A percentile compares a stretch with the other conserved stretches of the same genome.
These are phyloP conservation scores for Tilletia walkeri DNA, from an alignment of 1,284 basidiomycete genomes.

Conservation along the genomic window DNA sequence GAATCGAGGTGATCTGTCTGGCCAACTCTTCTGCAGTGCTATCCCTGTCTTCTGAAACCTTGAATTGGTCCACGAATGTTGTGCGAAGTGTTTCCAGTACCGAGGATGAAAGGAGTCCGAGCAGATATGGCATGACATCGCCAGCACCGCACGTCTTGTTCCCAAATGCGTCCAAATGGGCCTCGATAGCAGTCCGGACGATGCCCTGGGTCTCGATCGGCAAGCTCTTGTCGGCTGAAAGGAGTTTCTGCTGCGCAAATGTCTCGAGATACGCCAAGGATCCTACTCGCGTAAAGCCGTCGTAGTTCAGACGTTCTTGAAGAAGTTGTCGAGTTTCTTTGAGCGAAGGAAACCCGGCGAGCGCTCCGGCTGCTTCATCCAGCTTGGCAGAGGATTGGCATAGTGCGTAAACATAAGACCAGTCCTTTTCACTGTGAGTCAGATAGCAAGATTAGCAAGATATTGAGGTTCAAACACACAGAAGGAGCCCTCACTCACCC, in stretches of 20 bases:
- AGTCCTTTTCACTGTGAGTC: conserved; percentile 1
- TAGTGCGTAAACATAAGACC: conserved; percentile 25
- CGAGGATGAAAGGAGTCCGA: conserved; percentile 55
- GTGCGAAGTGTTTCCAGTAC: not conserved
- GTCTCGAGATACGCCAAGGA: conserved; percentile 47
- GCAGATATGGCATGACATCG: conserved; percentile 69
- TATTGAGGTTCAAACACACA: not conserved
- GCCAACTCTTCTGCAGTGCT: not conserved
- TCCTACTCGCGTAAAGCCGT: not conserved
- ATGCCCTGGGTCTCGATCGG: conserved; percentile 18
- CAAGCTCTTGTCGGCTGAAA: conserved; percentile 60
- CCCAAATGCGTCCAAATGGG: conserved; percentile 72
- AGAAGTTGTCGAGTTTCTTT: not conserved
- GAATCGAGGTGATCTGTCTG: conserved; percentile 2
- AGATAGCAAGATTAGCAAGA: conserved; percentile 20
- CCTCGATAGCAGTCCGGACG: conserved; percentile 47
- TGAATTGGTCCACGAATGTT: not conserved
- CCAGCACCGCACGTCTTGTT: conserved; percentile 81
- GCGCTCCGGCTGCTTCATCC: conserved; percentile 45
- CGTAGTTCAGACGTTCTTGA: not conserved
- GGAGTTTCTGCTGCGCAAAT: conserved; percentile 53
- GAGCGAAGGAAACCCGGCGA: conserved; percentile 16
- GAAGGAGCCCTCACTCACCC: conserved; percentile 32
- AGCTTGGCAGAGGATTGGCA: conserved; percentile 61
- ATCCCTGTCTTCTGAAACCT: not conserved